These are phyloP conservation scores for Lecanicillium sp. DNA, from an alignment of 2,329 filamentous ascomycete genomes.

Conservation along the genomic window DNA sequence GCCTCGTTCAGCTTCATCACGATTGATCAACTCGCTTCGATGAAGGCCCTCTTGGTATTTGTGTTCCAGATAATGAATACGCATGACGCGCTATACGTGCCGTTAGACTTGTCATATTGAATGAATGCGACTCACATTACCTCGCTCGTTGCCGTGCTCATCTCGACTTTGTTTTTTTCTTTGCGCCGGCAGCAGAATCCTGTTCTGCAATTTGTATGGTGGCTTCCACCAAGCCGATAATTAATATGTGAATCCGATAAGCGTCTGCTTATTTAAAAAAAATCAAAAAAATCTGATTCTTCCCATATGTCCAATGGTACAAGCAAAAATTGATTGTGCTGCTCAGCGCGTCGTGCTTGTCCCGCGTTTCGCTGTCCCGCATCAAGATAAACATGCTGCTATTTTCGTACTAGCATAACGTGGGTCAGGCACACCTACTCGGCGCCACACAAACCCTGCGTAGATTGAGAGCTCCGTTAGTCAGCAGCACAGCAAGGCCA, in stretches of 20 bases:
- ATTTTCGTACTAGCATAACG: neutral
- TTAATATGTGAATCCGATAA: no score
- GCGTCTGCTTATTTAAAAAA: no score
- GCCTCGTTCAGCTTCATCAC: slow-evolving; percentile 68
- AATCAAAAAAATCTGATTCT: no score
- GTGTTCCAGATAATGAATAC: slow-evolving; percentile 56
- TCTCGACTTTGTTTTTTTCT: slow-evolving; percentile 3
- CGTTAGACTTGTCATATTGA: neutral
- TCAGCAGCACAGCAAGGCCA: slow-evolving; percentile 12
- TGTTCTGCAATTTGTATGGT: no score
- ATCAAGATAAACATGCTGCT: slow-evolving; percentile 9
- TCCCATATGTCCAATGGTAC: no score
- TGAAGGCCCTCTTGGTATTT: slow-evolving; percentile 61
- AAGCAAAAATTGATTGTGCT: no score
- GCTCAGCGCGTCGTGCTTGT: neutral
- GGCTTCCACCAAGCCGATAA: no score
- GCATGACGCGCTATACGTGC: slow-evolving; percentile 35
- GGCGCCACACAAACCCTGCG: neutral
- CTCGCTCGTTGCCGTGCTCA: slow-evolving; percentile 13
- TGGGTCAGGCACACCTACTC: neutral
- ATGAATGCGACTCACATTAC: neutral
- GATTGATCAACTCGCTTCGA: slow-evolving; percentile 60
- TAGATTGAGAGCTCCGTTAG: neutral
- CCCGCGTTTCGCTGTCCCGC: neutral
- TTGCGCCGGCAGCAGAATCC: no score